Base-by-base conservation (phyloP, 768 basidiomycete species). In the Vararia minispora region DNA sequence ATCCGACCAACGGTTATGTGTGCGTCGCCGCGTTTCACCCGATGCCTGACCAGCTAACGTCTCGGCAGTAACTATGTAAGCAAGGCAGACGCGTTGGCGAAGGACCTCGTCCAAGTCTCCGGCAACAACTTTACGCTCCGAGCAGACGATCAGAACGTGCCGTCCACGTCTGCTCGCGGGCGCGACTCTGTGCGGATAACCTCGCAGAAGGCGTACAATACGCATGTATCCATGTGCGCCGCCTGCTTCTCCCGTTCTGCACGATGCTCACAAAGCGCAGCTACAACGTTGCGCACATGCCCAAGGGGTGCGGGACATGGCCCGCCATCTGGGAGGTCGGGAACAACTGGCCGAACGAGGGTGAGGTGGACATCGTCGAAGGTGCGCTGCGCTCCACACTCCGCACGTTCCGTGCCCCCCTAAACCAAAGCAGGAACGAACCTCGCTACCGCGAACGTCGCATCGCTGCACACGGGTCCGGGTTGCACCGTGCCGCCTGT, bases 1-100 rank as follows among this genome's bases (percentile, higher is more conserved):
- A 81, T 49, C 78, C 79, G 4, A 80, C 79, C 6, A 62, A 77
- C 45, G 79, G 79, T 21, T 63, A 77, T 37, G 79, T 83, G 79
- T 79, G 54, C 48, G 71, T 32, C 26, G 18, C 25, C 6, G 17
- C 32, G 13, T 33, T 4, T 28, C 3, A 10, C 16, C 7, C 10
- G 23, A 11, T 14, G 10, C 17, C 16, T 30, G 12, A 13, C 3
- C 23, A 42, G 7, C 31, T 39, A 7, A 16, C 29, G 14, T 11
- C 8, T 17, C 7, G 5, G 16, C n/a, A n/a, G n/a, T 33, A 22
- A 37, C 31, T 17, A 32, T 30, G 11, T 39, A 28, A 23, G 17
- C 25, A 17, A 26, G 14, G 14, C 9, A 9, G 1, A 28, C 41
- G 12, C 6, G 3, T 11, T 40, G 6, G 28, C 27, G 42, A 29